Evolutionary conservation across 2,329 filamentous ascomycete genomes (phyloP).

Genomic region (Colletotrichum sp.): DNA sequence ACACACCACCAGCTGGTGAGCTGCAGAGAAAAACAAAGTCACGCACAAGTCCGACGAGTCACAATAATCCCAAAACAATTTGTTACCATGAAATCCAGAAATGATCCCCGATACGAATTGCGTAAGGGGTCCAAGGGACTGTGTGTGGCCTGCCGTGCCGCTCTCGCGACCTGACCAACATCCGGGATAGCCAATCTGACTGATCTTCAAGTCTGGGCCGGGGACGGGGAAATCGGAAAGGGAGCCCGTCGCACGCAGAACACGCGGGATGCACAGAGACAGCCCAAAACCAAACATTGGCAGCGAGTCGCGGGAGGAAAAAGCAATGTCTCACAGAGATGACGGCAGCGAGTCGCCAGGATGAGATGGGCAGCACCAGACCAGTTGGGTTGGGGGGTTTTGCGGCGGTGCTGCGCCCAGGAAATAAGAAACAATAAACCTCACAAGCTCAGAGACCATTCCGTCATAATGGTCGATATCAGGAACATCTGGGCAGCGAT

Average conservation of each 20-base stretch:
- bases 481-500: conserved; percentile 9
- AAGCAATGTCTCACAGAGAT: background rate
- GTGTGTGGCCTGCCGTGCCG: background rate
- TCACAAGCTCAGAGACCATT: background rate
- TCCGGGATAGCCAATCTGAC: conserved; percentile 6
- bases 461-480: background rate
- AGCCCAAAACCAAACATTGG: background rate
- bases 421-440: background rate
- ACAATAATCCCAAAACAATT: background rate
- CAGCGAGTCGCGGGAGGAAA: background rate
- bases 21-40: background rate
- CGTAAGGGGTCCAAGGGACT: background rate
- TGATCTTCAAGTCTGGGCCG: conserved; percentile 4
- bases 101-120: background rate
- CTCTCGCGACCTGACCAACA: background rate
- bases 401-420: background rate
- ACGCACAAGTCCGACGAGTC: background rate
- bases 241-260: background rate
- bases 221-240: conserved; percentile 9
- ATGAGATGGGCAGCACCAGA: background rate
- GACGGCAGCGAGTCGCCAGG: background rate
- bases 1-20: background rate
- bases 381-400: background rate
- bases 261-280: background rate
- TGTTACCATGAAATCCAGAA: background rate